Evolutionary conservation across 306 rosid genomes (phyloP).

Genomic region (Corylus avellana): DNA sequence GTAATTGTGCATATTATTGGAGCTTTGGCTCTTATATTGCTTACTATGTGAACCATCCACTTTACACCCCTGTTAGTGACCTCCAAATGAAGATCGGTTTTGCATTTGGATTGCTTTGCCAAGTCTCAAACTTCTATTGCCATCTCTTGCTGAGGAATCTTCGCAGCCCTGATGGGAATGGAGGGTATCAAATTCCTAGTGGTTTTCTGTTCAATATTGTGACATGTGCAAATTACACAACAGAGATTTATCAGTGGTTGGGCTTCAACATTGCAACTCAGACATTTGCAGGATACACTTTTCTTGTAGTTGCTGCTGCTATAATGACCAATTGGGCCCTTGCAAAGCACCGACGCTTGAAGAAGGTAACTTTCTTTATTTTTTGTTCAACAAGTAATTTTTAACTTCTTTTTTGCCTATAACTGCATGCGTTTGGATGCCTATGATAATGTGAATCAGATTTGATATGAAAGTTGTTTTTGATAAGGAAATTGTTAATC

Average conservation of each 20-base stretch:
- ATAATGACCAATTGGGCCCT: constrained; percentile 99
- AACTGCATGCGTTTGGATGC: background rate
- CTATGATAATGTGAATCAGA: background rate
- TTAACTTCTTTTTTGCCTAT: background rate
- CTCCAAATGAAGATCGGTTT: constrained; percentile 95
- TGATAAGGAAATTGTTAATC: background rate
- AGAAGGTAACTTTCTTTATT: constrained; percentile 58
- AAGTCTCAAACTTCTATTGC: constrained; percentile 74
- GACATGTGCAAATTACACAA: constrained; percentile 95
- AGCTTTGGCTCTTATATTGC: constrained; percentile 78
- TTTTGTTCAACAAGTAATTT: background rate
- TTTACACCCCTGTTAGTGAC: constrained; percentile 77
- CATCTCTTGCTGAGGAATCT: constrained; percentile 82
- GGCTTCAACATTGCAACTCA: constrained; percentile 97
- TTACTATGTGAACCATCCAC: constrained; percentile 87
- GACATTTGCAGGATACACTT: constrained; percentile 82
- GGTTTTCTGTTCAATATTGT: constrained; percentile 93
- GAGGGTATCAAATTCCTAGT: constrained; percentile 88
- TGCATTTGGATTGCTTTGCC: constrained; percentile 73
- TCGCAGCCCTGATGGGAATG: constrained; percentile 77
- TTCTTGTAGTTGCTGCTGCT: constrained; percentile 66
- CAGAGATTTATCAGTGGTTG: constrained; percentile 98
- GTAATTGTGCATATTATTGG: constrained; percentile 99
- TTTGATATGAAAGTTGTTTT: background rate
- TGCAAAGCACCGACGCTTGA: constrained; percentile 91